Percentiles rank a stretch among this genome's conserved stretches.
phyloP scores from a whole-genome alignment of 352 stramenopile species.

The Globisporangium viniferum region DNA sequence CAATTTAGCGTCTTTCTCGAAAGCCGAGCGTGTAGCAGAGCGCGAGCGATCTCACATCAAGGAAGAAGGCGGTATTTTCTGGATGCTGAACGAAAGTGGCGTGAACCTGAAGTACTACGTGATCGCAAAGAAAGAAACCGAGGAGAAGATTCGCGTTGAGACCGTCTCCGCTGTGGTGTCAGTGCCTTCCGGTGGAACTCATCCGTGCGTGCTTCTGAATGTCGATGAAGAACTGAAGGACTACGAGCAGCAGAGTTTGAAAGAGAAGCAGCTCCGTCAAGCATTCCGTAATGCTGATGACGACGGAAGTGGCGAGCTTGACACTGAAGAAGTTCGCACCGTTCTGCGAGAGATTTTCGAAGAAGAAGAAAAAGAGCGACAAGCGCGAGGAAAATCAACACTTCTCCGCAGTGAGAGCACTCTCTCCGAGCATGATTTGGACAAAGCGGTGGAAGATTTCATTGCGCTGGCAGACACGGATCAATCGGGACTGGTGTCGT shows the following conservation, averaged over 20 bases:
- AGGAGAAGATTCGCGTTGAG: slow-evolving; percentile 47
- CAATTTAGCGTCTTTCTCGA: slow-evolving; percentile 63
- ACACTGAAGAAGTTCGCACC: slow-evolving; percentile 70
- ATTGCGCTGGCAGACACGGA: slow-evolving; percentile 77
- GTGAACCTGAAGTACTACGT: slow-evolving; percentile 82
- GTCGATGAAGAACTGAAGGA: slow-evolving; percentile 64
- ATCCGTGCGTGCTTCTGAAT: slow-evolving; percentile 62
- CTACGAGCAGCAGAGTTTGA: slow-evolving; percentile 74
- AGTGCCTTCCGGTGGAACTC: slow-evolving; percentile 45
- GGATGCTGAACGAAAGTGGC: slow-evolving; percentile 81
- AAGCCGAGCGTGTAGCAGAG: slow-evolving; percentile 41
- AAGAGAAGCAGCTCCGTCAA: slow-evolving; percentile 83
- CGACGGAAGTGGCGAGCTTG: slow-evolving; percentile 73
- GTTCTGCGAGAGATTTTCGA: slow-evolving; percentile 73
- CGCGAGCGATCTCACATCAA: slow-evolving; percentile 74
- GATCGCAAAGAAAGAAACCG: slow-evolving; percentile 63
- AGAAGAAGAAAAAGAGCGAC: slow-evolving; percentile 56
- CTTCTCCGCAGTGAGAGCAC: slow-evolving; percentile 41
- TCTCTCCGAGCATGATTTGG: slow-evolving; percentile 54
- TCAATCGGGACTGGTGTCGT: slow-evolving; percentile 72
- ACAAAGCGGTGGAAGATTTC: slow-evolving; percentile 70
- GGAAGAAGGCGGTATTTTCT: slow-evolving; percentile 79
- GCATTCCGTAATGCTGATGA: slow-evolving; percentile 74
- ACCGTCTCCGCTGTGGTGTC: slow-evolving; percentile 50
- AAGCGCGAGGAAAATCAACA: slow-evolving; percentile 8